Evolutionary conservation across 805 yeast genomes (phyloP).

Genomic region (Wickerhamiella slavikovae): DNA sequence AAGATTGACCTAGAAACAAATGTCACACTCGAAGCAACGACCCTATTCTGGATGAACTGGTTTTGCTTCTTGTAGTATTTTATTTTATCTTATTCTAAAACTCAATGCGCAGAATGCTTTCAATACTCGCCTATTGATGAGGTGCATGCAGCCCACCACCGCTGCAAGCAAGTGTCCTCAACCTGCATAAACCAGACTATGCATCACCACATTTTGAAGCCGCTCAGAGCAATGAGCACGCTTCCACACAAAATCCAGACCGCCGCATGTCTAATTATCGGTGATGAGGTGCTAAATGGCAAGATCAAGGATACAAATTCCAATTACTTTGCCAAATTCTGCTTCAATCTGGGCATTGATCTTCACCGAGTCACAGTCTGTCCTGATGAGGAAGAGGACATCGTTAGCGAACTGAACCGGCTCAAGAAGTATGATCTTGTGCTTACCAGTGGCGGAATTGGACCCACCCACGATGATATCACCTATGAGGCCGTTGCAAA

Average conservation of each 20-base stretch:
- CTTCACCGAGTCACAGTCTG: conserved; percentile 47
- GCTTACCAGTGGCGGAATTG: conserved; percentile 57
- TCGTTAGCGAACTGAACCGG: conserved; percentile 27
- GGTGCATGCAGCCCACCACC: too few relatives aligned
- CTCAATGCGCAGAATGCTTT: too few relatives aligned
- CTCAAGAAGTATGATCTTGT: conserved; percentile 44
- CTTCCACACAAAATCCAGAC: conserved; percentile 7
- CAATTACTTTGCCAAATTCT: conserved; percentile 42
- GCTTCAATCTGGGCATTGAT: conserved; percentile 49
- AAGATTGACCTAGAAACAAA: too few relatives aligned
- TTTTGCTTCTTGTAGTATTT: too few relatives aligned
- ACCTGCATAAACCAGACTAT: too few relatives aligned
- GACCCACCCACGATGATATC: conserved; percentile 82
- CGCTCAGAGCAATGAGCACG: too few relatives aligned
- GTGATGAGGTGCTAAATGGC: conserved; percentile 77
- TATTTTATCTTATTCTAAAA: too few relatives aligned
- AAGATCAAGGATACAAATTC: conserved; percentile 70
- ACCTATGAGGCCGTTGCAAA: conserved; percentile 59
- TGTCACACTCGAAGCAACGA: too few relatives aligned
- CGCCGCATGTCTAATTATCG: conserved; percentile 33
- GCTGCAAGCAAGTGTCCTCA: too few relatives aligned
- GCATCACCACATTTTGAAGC: too few relatives aligned
- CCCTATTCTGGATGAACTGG: too few relatives aligned
- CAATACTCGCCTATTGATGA: too few relatives aligned
- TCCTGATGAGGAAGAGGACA: conserved; percentile 57